Percentiles rank a stretch among this genome's conserved stretches.
Evolutionary conservation across 2,329 filamentous ascomycete genomes (phyloP).

Genomic region (Talaromyces sp.): DNA sequence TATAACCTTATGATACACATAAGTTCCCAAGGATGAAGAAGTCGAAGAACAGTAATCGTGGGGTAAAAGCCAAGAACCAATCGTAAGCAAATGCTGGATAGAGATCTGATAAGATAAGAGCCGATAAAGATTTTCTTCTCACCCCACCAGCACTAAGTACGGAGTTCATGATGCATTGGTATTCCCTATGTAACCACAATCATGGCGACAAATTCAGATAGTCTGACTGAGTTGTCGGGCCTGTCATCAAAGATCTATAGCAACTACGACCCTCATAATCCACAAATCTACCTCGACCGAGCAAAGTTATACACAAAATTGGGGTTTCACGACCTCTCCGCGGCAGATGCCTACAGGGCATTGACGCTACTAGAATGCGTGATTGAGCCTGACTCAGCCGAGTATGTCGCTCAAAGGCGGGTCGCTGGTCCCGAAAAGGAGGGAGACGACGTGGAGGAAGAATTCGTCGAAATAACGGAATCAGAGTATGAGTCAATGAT

Average conservation of each 20-base stretch:
- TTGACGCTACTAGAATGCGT: constrained; percentile 83
- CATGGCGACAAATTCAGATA: constrained; percentile 1
- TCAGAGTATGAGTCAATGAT: constrained; percentile 36
- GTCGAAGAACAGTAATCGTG: background rate
- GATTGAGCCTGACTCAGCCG: constrained; percentile 66
- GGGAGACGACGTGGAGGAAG: constrained; percentile 25
- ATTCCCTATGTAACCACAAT: background rate
- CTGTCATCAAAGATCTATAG: constrained; percentile 12
- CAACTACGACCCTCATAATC: constrained; percentile 40
- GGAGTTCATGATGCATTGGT: background rate
- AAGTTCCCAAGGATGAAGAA: background rate
- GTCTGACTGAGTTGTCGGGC: background rate
- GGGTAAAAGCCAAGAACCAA: background rate
- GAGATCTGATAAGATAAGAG: constrained; percentile 1
- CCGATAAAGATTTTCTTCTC: constrained; percentile 6
- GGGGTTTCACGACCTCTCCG: constrained; percentile 84
- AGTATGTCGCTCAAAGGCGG: constrained; percentile 66
- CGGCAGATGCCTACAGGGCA: constrained; percentile 84
- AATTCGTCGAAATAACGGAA: constrained; percentile 28
- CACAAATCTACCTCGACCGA: constrained; percentile 47
- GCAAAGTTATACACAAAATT: constrained; percentile 68
- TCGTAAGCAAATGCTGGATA: background rate
- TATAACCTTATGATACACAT: background rate
- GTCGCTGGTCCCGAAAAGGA: constrained; percentile 17
- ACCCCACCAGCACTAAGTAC: background rate